Conservation (phyloP, 352 stramenopile species). For the Globisporangium paroecandrum region DNA sequence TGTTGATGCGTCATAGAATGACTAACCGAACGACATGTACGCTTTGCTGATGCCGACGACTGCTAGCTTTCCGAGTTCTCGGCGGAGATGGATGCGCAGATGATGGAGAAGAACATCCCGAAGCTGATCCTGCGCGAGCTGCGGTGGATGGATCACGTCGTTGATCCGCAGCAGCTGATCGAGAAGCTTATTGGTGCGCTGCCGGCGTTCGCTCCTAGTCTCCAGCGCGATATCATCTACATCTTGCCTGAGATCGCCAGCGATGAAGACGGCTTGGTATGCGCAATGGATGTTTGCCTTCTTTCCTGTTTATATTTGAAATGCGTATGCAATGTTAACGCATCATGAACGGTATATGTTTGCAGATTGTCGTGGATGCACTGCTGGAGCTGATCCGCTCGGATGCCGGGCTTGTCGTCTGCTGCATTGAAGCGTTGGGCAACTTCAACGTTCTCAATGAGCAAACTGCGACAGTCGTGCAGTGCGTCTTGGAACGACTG, state of each 20-base stretch:
- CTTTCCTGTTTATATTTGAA: background rate
- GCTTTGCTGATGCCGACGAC: background rate
- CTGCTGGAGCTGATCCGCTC: conserved; percentile 55
- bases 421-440: conserved; percentile 54
- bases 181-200: conserved; percentile 52
- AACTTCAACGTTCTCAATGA: conserved; percentile 59
- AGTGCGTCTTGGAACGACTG: conserved; percentile 45
- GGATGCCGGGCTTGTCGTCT: conserved; percentile 45
- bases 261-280: conserved; percentile 40
- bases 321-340: background rate
- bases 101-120: conserved; percentile 49
- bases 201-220: conserved; percentile 33
- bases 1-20: no score
- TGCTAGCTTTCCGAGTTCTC: conserved; percentile 42
- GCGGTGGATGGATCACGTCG: conserved; percentile 55
- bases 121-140: conserved; percentile 67
- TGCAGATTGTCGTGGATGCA: conserved; percentile 39
- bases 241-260: conserved; percentile 59
- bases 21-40: background rate
- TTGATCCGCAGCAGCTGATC: conserved; percentile 39
- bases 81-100: conserved; percentile 27
- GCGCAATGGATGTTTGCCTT: background rate
- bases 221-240: conserved; percentile 68
- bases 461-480: conserved; percentile 32
- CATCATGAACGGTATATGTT: background rate